Evolutionary conservation across 164 flowering plant species (phyloP), one percentile per base, ranked within the genome.

Genomic region (Amborella trichopoda): DNA sequence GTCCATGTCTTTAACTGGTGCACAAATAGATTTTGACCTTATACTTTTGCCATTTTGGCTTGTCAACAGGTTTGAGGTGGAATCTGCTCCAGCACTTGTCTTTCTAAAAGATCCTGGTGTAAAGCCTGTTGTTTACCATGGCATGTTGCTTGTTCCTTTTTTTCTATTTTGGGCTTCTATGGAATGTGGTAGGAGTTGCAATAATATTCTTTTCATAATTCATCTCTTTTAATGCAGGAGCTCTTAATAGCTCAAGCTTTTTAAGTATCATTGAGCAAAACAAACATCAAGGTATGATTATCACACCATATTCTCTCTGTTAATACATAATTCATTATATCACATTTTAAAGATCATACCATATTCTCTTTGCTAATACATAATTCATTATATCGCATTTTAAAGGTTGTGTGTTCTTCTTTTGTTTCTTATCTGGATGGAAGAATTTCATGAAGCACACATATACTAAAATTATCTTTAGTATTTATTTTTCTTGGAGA

Each of bases 51-150:
- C 17, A 26, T 38, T n/a, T 4, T 44, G 6, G 14, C 14, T 4
- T n/a, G n/a, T 44, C 28, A 33, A 61, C 70, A 88, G 96, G 74
- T 77, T 88, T 55, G 90, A 70, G 50, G 80, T 93, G 59, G 99
- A 88, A 51, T 76, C 91, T 61, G 95, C 99, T 20, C 99, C 99
- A 44, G 96, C 99, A 23, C 58, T 89, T 51, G 89, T 78, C 18
- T 59, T 93, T 56, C 14, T 88, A 62, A 93, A 76, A 62, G 94
- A 83, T 60, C 87, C 95, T 0, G 95, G 95, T 34, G 71, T 74
- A 32, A 78, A 81, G 54, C 95, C 96, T 54, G 51, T 81, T 44
- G 87, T 85, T 19, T 52, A 80, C 56, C 84, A 83, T 59, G 99
- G 99, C 46, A 73, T 40, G 59, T 51, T 45, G 23, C 53, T 48